Evolutionary conservation across 768 basidiomycete genomes (phyloP).

Genomic region (Sarcomyxa edulis): DNA sequence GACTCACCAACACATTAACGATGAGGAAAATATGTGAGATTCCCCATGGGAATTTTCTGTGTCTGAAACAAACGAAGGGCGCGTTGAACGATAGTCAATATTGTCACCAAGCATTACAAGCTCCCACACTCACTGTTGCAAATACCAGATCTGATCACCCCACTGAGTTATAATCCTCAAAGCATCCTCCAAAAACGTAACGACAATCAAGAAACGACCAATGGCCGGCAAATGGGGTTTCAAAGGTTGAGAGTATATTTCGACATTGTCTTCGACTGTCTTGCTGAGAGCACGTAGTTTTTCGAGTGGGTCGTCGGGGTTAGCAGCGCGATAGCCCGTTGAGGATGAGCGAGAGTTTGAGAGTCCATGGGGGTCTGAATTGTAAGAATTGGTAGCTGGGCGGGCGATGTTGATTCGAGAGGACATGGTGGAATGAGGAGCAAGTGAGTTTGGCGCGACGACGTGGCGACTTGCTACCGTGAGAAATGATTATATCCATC

Average conservation of each 20-base stretch:
- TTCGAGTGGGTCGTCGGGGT: conserved; percentile 80
- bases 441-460: too few species aligned
- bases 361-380: conserved; percentile 74
- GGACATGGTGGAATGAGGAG: conserved; percentile 67
- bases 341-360: conserved; percentile 64
- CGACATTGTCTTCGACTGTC: conserved; percentile 86
- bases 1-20: conserved; percentile 83
- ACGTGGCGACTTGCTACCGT: conserved; percentile 41
- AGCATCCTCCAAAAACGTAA: conserved; percentile 97
- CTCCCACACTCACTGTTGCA: conserved; percentile 85
- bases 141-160: conserved; percentile 97
- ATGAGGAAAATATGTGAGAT: conserved; percentile 90
- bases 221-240: conserved; percentile 92
- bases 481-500: too few species aligned
- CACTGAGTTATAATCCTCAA: conserved; percentile 91
- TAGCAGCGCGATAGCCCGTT: conserved; percentile 69
- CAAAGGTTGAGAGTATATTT: conserved; percentile 89
- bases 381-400: conserved; percentile 56
- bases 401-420: conserved; percentile 82
- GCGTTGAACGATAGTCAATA: too few species aligned
- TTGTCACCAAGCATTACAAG: too few species aligned
- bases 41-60: conserved; percentile 94
- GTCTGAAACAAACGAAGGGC: conserved; percentile 42
- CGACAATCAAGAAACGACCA: conserved; percentile 95
- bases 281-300: conserved; percentile 66